Base-by-base conservation (phyloP, 2,329 filamentous ascomycete species). In the Lachnellula occidentalis region DNA sequence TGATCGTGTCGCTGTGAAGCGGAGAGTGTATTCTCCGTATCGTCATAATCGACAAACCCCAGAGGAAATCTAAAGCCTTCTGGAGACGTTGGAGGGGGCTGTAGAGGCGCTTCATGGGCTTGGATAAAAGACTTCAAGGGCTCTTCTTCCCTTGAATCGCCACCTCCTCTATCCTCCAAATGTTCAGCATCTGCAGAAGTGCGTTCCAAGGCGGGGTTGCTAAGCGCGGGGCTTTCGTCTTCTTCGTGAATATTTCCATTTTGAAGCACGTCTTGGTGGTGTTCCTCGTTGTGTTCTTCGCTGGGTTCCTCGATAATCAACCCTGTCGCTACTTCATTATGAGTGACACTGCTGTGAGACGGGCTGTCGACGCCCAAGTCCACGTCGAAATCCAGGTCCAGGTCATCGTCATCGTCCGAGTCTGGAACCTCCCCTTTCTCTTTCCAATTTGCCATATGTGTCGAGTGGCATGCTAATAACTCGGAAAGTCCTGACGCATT, bases 381-480 rank as follows among this genome's bases (percentile, higher is more conserved):
- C 37, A 70, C 67, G 41, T 70, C 68, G 15, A 68, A 69, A 55
- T 70, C 68, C 34, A 65, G 66, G 21, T 67, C 63, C 27, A 59
- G 48, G 45, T 59, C 56, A 43, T 68, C 66, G 56, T 70, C 68
- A 39, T 70, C 67, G 41, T 70, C 68, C n/a, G 68, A 69, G 56
- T 70, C 68, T 37, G 66, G 67, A 19, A 70, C 68, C 47, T 64
- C 64, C 51, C 67, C 67, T 62, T 59, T 66, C 60, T 68, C 65
- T 61, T 69, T 70, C 68, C 68, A 70, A 58, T 57, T 59, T 58
- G 67, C 64, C 67, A 70, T 70, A 31, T 43, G 45, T 50, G 19
- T 53, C 45, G 17, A 51, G 46, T 60, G 51, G 55, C 65, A 67
- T 66, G 51, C 50, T 65, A 53, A 36, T 42, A 17, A 45, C 37